phyloP scores from a whole-genome alignment of 2,329 filamentous ascomycete genomes.

The Aspergillus oerlinghausenensis region DNA sequence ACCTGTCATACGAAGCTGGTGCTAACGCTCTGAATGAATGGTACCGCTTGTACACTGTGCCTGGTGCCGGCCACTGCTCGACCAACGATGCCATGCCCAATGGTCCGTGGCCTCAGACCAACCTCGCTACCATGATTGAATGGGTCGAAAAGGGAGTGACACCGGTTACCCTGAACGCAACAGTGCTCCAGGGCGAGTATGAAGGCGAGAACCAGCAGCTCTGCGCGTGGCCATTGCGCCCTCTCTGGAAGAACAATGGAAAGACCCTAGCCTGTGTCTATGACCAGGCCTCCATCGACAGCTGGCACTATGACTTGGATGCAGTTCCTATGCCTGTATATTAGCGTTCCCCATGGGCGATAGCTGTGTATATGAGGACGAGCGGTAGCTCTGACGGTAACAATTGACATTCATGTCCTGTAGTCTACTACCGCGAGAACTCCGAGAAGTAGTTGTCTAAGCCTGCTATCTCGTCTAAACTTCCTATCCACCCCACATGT shows the following conservation, averaged over 20 bases:
- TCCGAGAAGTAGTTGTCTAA: constrained; percentile 10
- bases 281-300: background rate
- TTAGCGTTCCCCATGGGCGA: background rate
- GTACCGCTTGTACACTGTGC: constrained; percentile 51
- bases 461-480: constrained; percentile 4
- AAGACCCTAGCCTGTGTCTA: constrained; percentile 3
- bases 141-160: constrained; percentile 48
- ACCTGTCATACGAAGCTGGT: constrained; percentile 35
- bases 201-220: constrained; percentile 16
- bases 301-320: background rate
- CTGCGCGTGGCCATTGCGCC: constrained; percentile 21
- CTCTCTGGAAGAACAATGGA: constrained; percentile 11
- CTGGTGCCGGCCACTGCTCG: constrained; percentile 48
- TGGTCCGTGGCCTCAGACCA: constrained; percentile 41
- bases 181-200: constrained; percentile 18
- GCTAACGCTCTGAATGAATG: constrained; percentile 44
- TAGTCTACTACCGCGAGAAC: background rate
- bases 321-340: background rate
- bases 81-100: constrained; percentile 37
- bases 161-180: constrained; percentile 40
- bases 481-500: constrained; percentile 15
- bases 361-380: background rate
- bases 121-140: constrained; percentile 42
- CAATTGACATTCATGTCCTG: background rate
- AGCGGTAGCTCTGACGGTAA: background rate